These are phyloP conservation scores for Extremus antarcticus DNA, from an alignment of 495 filamentous ascomycete species.

Conservation along the genomic window DNA sequence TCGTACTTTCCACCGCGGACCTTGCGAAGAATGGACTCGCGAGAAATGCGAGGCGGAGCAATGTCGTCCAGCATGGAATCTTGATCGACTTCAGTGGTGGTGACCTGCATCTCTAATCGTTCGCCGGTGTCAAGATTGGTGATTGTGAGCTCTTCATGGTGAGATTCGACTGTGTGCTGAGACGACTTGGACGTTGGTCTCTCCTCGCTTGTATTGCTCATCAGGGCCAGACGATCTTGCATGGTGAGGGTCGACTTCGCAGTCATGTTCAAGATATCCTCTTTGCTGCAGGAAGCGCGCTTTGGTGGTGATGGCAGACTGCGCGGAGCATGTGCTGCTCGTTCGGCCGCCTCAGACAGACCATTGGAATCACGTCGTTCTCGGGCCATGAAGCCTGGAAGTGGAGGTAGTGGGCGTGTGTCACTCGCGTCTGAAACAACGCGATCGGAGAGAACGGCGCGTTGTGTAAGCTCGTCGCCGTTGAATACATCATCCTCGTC, in stretches of 20 bases:
- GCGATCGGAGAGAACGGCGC: slow-evolving; percentile 36
- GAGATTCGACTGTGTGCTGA: not conserved
- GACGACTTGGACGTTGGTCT: slow-evolving; percentile 2
- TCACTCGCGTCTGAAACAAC: slow-evolving; percentile 24
- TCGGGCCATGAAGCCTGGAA: slow-evolving; percentile 20
- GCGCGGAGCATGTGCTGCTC: not conserved
- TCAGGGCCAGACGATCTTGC: slow-evolving; percentile 69
- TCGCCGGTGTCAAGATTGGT: slow-evolving; percentile 22
- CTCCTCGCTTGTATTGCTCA: slow-evolving; percentile 47
- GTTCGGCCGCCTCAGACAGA: not conserved
- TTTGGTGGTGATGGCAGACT: slow-evolving; percentile 52
- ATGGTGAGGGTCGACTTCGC: slow-evolving; percentile 60
- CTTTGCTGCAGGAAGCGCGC: slow-evolving; percentile 52
- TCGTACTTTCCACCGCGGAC: slow-evolving; percentile 40
- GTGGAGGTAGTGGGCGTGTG: slow-evolving; percentile 28
- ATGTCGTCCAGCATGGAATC: slow-evolving; percentile 18
- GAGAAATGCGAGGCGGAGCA: slow-evolving; percentile 65
- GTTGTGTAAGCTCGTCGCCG: slow-evolving; percentile 32
- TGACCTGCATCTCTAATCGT: slow-evolving; percentile 7
- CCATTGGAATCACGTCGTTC: slow-evolving; percentile 24
- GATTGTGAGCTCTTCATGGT: slow-evolving; percentile 9
- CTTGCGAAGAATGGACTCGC: slow-evolving; percentile 83
- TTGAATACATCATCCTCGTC: slow-evolving; percentile 62
- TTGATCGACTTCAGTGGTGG: not conserved
- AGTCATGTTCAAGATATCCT: slow-evolving; percentile 55